These are phyloP conservation scores for Lactifluus subvellereus DNA, from an alignment of 768 basidiomycete species.

Conservation along the genomic window DNA sequence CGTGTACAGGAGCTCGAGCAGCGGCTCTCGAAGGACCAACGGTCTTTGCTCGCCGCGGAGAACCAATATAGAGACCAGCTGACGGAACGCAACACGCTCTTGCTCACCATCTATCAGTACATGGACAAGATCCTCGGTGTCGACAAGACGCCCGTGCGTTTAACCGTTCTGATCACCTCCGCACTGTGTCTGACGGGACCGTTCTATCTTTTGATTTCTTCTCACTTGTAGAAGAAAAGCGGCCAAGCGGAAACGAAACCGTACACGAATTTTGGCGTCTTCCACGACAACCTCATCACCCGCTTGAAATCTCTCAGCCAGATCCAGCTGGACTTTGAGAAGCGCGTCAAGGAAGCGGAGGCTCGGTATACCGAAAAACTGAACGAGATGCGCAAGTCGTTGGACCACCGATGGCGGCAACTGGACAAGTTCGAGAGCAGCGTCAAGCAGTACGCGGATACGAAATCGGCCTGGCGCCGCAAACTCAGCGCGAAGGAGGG, in stretches of 20 bases:
- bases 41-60: slow-evolving; percentile 63
- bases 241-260: slow-evolving; percentile 81
- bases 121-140: slow-evolving; percentile 91
- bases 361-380: slow-evolving; percentile 65
- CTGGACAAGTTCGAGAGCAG: slow-evolving; percentile 89
- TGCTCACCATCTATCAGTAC: slow-evolving; percentile 91
- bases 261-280: slow-evolving; percentile 88
- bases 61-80: slow-evolving; percentile 85
- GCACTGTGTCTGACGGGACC: background rate
- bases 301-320: slow-evolving; percentile 80
- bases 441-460: slow-evolving; percentile 74
- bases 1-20: slow-evolving; percentile 72
- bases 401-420: slow-evolving; percentile 85
- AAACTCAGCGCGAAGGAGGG: slow-evolving; percentile 80
- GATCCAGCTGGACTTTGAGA: slow-evolving; percentile 84
- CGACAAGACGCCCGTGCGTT: slow-evolving; percentile 73
- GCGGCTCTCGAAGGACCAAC: slow-evolving; percentile 76
- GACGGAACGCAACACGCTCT: slow-evolving; percentile 85
- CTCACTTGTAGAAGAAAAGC: slow-evolving; percentile 55
- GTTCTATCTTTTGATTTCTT: background rate
- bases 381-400: slow-evolving; percentile 73
- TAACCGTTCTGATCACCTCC: background rate
- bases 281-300: slow-evolving; percentile 90
- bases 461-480: slow-evolving; percentile 77
- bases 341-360: slow-evolving; percentile 75